These are phyloP conservation scores for Neoconidiobolus thromboides DNA, from an alignment of 371 early-diverging fungal species.

Conservation along the genomic window DNA sequence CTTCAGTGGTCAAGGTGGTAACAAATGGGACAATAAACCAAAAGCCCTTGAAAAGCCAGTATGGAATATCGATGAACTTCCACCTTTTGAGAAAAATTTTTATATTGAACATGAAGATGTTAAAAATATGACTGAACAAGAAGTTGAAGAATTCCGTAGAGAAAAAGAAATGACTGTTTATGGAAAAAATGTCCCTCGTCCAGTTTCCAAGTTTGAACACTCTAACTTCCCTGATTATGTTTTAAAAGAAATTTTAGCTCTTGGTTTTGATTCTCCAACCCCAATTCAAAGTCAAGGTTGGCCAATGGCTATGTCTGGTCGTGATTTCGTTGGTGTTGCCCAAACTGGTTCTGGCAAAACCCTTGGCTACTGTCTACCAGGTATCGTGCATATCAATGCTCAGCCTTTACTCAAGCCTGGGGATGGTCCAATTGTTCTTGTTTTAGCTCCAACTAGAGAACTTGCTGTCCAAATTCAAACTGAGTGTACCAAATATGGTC, in stretches of 20 bases:
- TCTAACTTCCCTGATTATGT: slow-evolving; percentile 64
- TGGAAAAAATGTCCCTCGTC: slow-evolving; percentile 44
- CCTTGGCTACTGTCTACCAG: slow-evolving; percentile 56
- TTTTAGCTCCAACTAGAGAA: slow-evolving; percentile 78
- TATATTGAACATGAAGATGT: slow-evolving; percentile 64
- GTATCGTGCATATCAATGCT: slow-evolving; percentile 75
- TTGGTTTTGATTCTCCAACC: slow-evolving; percentile 50
- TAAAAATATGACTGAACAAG: slow-evolving; percentile 27
- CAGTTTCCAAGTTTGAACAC: slow-evolving; percentile 74
- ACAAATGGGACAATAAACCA: not conserved
- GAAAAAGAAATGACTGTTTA: slow-evolving; percentile 37
- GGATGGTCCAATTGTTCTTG: slow-evolving; percentile 51
- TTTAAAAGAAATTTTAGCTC: slow-evolving; percentile 32
- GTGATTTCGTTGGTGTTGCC: slow-evolving; percentile 80
- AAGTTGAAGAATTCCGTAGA: slow-evolving; percentile 30
- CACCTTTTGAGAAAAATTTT: slow-evolving; percentile 59
- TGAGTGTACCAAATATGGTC: slow-evolving; percentile 61
- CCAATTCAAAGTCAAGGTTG: slow-evolving; percentile 50
- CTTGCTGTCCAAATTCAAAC: slow-evolving; percentile 72
- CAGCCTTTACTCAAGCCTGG: slow-evolving; percentile 23
- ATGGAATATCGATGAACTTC: slow-evolving; percentile 47
- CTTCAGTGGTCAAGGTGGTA: not conserved
- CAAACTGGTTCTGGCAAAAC: slow-evolving; percentile 72
- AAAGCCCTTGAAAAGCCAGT: slow-evolving; percentile 17
- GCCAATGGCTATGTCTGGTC: slow-evolving; percentile 54